Evolutionary conservation across 2,329 filamentous ascomycete species (phyloP).

Genomic region (Endoconidiophora laricicola): DNA sequence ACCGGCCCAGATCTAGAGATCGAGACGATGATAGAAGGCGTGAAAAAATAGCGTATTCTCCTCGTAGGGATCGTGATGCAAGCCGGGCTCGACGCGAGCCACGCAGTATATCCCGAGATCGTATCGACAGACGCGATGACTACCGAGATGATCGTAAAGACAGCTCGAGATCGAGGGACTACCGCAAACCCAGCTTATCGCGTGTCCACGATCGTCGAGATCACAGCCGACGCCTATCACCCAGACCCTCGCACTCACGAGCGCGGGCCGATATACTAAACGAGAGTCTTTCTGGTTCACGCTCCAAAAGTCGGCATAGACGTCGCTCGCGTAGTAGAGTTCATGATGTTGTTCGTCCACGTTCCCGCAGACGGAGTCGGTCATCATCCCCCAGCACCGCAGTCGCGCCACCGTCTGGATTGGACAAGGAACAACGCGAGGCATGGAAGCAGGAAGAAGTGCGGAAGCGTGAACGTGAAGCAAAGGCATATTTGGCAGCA

Average conservation of each 20-base stretch:
- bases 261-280: constrained; percentile 11
- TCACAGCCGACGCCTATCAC: constrained; percentile 18
- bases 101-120: background rate
- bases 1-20: background rate
- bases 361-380: constrained; percentile 25
- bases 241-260: constrained; percentile 14
- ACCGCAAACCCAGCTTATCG: too few species aligned
- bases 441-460: constrained; percentile 45
- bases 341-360: constrained; percentile 18
- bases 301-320: constrained; percentile 10
- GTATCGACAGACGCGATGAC: constrained; percentile 19
- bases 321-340: constrained; percentile 13
- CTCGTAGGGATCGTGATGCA: constrained; percentile 19
- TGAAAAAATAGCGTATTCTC: constrained; percentile 25
- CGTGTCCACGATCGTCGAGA: constrained; percentile 15
- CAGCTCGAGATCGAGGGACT: background rate
- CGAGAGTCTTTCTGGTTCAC: background rate
- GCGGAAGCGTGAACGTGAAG: constrained; percentile 44
- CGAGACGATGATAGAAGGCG: constrained; percentile 14
- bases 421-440: constrained; percentile 33
- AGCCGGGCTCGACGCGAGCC: constrained; percentile 20
- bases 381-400: constrained; percentile 26
- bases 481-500: constrained; percentile 45
- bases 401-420: constrained; percentile 23
- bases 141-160: constrained; percentile 19